Evolutionary conservation across 768 basidiomycete species (phyloP).

Genomic region (Pleurotus eryngii): DNA sequence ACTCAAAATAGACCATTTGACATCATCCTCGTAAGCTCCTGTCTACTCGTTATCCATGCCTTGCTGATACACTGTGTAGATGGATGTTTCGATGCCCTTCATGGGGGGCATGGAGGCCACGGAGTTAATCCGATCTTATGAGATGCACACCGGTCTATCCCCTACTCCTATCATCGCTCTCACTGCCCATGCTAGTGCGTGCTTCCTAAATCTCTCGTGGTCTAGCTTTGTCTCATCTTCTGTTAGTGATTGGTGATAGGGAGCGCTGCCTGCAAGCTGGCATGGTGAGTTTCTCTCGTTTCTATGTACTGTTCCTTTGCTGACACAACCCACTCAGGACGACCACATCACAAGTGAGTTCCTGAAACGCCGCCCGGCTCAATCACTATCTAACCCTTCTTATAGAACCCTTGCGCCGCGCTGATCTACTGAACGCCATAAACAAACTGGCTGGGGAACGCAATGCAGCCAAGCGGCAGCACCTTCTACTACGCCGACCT

Average conservation of each 20-base stretch:
- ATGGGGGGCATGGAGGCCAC: conserved; percentile 99
- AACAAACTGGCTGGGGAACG: conserved; percentile 50
- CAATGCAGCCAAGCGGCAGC: conserved; percentile 2
- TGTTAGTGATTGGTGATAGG: conserved; percentile 82
- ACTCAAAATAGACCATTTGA: conserved; percentile 76
- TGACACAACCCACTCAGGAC: conserved; percentile 16
- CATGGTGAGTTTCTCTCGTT: conserved; percentile 33
- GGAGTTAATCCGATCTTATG: conserved; percentile 83
- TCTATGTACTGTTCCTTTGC: background rate
- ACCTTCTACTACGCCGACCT: conserved; percentile 8
- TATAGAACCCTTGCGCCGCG: conserved; percentile 48
- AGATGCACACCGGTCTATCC: conserved; percentile 64
- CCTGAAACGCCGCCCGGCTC: background rate
- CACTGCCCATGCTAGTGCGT: conserved; percentile 94
- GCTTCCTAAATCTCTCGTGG: background rate
- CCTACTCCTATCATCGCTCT: conserved; percentile 93
- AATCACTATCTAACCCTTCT: background rate
- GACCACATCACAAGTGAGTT: conserved; percentile 31
- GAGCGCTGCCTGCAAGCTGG: conserved; percentile 76
- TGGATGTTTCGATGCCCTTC: conserved; percentile 98
- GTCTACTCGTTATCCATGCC: background rate
- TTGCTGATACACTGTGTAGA: conserved; percentile 41
- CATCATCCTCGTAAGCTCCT: conserved; percentile 75
- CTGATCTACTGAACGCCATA: conserved; percentile 57
- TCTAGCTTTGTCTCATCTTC: background rate